Conservation (phyloP, 1,139 yeast species). For the Debaryomyces nepalensis region DNA sequence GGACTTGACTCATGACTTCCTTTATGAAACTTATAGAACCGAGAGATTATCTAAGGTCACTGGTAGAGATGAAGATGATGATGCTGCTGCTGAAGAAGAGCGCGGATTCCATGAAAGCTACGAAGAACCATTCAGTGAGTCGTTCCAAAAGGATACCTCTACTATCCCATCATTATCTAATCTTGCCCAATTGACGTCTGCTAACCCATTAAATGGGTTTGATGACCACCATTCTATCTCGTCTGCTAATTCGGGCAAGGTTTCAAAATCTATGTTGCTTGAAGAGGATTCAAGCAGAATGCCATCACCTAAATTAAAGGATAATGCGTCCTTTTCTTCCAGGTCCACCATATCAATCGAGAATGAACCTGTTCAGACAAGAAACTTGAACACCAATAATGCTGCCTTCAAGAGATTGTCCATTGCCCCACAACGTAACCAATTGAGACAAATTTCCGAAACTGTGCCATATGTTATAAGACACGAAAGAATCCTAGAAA, state of each 20-base stretch:
- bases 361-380: conserved; percentile 28
- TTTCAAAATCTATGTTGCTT: conserved; percentile 41
- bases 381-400: conserved; percentile 44
- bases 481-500: conserved; percentile 73
- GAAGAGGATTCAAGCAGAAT: conserved; percentile 29
- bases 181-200: conserved; percentile 58
- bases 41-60: conserved; percentile 68
- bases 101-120: conserved; percentile 38
- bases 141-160: conserved; percentile 17
- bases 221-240: conserved; percentile 28
- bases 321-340: conserved; percentile 36
- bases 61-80: conserved; percentile 36
- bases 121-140: conserved; percentile 21
- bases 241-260: conserved; percentile 28
- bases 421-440: conserved; percentile 64
- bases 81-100: conserved; percentile 31
- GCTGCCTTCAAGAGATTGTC: conserved; percentile 61
- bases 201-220: conserved; percentile 20
- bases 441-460: conserved; percentile 75
- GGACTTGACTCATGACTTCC: conserved; percentile 88
- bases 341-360: conserved; percentile 37
- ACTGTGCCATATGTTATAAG: conserved; percentile 80
- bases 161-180: conserved; percentile 67
- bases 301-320: conserved; percentile 38
- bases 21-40: conserved; percentile 92